phyloP scores from a whole-genome alignment of 805 yeast genomes.

The Blastobotrys americana region DNA sequence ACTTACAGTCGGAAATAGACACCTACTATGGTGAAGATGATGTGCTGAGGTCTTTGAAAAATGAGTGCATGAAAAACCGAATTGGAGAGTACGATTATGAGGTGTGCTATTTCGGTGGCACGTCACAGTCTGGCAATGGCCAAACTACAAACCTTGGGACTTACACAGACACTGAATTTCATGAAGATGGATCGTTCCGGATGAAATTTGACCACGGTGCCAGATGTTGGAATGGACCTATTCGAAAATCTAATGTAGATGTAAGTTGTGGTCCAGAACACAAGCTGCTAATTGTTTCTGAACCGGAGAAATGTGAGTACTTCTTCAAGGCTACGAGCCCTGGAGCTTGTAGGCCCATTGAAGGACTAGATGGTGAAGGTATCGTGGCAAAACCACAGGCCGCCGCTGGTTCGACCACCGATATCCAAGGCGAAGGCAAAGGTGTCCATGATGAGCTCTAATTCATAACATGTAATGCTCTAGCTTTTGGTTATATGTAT shows the following conservation, averaged over 20 bases:
- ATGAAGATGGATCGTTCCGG: conserved; percentile 27
- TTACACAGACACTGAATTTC: conserved; percentile 23
- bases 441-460: conserved; percentile 10
- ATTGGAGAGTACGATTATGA: conserved; percentile 67
- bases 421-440: background rate
- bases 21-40: conserved; percentile 51
- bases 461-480: no score
- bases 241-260: conserved; percentile 57
- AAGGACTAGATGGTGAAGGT: background rate
- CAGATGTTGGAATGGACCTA: conserved; percentile 93
- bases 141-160: conserved; percentile 47
- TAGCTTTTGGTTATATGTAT: no score
- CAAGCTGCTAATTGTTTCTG: conserved; percentile 59
- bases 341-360: conserved; percentile 21
- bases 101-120: conserved; percentile 48
- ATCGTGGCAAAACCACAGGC: no score
- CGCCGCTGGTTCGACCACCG: no score
- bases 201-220: conserved; percentile 54
- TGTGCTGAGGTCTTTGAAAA: conserved; percentile 51
- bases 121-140: conserved; percentile 50
- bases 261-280: conserved; percentile 60
- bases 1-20: conserved; percentile 20
- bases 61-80: conserved; percentile 40
- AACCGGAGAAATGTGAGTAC: conserved; percentile 86
- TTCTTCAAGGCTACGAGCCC: conserved; percentile 36